Percentiles rank a stretch among this genome's conserved stretches.
Evolutionary conservation across 1,139 yeast species (phyloP).

Genomic region (Hyphopichia pseudoburtonii): DNA sequence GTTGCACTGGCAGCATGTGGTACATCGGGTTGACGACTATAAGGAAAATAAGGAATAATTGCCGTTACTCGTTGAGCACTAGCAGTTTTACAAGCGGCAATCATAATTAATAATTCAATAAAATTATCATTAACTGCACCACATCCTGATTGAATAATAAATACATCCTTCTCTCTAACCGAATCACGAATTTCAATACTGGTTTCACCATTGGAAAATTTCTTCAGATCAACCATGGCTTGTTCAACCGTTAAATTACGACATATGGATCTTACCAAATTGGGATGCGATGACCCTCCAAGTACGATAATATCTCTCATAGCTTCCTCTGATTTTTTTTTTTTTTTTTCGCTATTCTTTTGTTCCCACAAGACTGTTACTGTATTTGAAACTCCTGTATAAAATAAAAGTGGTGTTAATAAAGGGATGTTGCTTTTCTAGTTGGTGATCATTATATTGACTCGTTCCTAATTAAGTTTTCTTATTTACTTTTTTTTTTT

Average conservation of each 20-base stretch:
- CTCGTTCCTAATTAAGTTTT: neutral
- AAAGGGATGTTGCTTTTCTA: too few species aligned
- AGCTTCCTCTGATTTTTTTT: neutral
- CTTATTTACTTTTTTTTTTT: neutral
- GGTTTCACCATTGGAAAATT: constrained; percentile 87
- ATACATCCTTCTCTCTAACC: constrained; percentile 92
- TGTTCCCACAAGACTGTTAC: too few species aligned
- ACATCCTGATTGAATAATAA: constrained; percentile 77
- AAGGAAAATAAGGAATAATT: constrained; percentile 91
- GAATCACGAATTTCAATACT: constrained; percentile 78
- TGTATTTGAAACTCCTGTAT: too few species aligned
- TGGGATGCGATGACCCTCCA: constrained; percentile 76
- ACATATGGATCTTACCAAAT: constrained; percentile 62
- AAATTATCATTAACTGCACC: constrained; percentile 92
- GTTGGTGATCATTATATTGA: too few species aligned
- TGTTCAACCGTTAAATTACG: constrained; percentile 60
- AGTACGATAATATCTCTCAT: constrained; percentile 79
- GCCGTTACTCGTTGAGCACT: constrained; percentile 93
- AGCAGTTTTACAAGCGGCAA: constrained; percentile 94
- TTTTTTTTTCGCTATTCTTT: neutral
- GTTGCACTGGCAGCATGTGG: constrained; percentile 77
- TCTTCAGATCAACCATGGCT: constrained; percentile 54
- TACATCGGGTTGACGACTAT: constrained; percentile 93
- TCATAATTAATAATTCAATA: constrained; percentile 81
- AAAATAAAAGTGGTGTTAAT: too few species aligned